A percentile compares a stretch with the other conserved stretches of the same genome.
Evolutionary conservation across 495 filamentous ascomycete species (phyloP).

Genomic region (Talaromyces adpressus): DNA sequence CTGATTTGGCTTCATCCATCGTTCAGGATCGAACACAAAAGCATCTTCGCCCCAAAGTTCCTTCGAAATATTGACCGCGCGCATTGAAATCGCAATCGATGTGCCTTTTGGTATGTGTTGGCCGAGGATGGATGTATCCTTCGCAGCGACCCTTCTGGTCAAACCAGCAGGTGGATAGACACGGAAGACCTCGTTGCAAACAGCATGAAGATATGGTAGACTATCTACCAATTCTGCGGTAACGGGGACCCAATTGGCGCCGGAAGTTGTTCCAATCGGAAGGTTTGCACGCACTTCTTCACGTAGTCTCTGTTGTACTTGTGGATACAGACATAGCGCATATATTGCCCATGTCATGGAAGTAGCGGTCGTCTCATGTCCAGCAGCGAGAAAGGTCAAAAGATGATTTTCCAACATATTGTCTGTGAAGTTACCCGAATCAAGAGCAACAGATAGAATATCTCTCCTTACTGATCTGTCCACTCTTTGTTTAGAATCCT

Average conservation of each 20-base stretch:
- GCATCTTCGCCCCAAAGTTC: conserved; percentile 81
- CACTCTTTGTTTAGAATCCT: conserved; percentile 40
- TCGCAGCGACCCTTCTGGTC: conserved; percentile 54
- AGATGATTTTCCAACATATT: conserved; percentile 65
- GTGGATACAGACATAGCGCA: conserved; percentile 13
- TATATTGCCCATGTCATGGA: conserved; percentile 20
- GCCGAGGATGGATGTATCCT: conserved; percentile 55
- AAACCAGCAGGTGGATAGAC: conserved; percentile 50
- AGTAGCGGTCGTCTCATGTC: conserved; percentile 49
- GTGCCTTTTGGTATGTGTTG: conserved; percentile 51
- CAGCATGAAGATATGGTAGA: conserved; percentile 52
- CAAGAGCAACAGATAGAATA: conserved; percentile 62
- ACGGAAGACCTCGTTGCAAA: conserved; percentile 54
- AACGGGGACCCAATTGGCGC: conserved; percentile 32
- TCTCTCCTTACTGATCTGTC: conserved; percentile 36
- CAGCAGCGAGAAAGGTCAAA: conserved; percentile 74
- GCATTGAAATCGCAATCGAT: conserved; percentile 38
- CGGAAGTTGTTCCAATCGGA: conserved; percentile 24
- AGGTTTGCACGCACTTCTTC: conserved; percentile 13
- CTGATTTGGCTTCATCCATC: conserved; percentile 55
- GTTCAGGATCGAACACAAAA: conserved; percentile 70
- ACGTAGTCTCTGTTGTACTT: conserved; percentile 14
- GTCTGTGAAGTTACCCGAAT: conserved; percentile 56
- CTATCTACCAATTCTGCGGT: conserved; percentile 42
- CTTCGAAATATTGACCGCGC: conserved; percentile 61